Conservation (phyloP, 306 rosid genomes). For the Pterocarpus santalinus region DNA sequence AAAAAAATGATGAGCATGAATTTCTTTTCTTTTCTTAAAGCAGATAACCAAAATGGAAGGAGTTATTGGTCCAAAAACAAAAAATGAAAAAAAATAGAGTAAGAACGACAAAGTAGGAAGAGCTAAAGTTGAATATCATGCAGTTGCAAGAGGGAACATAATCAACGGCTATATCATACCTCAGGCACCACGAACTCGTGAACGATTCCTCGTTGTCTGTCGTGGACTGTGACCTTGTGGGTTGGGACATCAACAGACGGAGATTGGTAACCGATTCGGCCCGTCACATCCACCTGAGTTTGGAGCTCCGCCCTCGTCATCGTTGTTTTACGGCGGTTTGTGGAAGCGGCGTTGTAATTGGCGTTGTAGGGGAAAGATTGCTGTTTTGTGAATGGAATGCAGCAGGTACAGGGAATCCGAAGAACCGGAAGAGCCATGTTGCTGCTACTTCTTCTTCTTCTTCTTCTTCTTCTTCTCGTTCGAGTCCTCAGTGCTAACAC, state of each 20-base stretch:
- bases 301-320: constrained; percentile 69
- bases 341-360: constrained; percentile 32
- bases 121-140: not conserved
- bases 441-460: not conserved
- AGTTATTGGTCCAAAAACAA: too few species aligned
- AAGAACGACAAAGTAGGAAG: too few species aligned
- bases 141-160: constrained; percentile 18
- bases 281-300: constrained; percentile 50
- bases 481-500: not conserved
- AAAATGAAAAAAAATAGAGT: too few species aligned
- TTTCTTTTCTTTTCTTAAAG: not conserved
- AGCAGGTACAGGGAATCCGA: constrained; percentile 59
- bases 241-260: constrained; percentile 56
- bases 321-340: constrained; percentile 57
- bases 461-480: not conserved
- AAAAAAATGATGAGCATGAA: not conserved
- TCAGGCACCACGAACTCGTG: constrained; percentile 93
- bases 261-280: constrained; percentile 43
- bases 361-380: constrained; percentile 38
- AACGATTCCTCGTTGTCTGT: constrained; percentile 75
- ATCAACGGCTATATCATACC: constrained; percentile 51
- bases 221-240: constrained; percentile 91
- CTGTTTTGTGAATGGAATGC: constrained; percentile 48
- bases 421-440: constrained; percentile 67
- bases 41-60: not conserved